These are phyloP conservation scores for Ogataea populi-albae DNA, from an alignment of 805 yeast species.

Conservation along the genomic window DNA sequence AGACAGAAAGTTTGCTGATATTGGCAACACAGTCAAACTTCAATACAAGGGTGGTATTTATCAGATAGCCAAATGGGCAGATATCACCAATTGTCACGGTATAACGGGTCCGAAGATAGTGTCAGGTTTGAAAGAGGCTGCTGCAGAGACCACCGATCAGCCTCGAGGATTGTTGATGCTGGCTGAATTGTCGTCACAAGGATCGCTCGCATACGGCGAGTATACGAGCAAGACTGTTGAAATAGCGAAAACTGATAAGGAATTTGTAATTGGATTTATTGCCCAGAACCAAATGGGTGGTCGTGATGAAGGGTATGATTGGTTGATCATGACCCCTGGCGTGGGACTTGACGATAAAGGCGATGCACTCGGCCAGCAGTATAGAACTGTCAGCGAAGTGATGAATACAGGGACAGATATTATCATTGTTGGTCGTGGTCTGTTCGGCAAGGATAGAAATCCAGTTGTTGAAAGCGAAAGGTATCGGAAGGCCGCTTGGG, in stretches of 20 bases:
- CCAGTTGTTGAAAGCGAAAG: conserved; percentile 84
- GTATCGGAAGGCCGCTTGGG: conserved; percentile 94
- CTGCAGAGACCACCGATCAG: conserved; percentile 63
- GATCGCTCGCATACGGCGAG: conserved; percentile 89
- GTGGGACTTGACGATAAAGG: conserved; percentile 97
- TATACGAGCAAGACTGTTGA: conserved; percentile 87
- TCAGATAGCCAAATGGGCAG: conserved; percentile 91
- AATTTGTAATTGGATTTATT: conserved; percentile 93
- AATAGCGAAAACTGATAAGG: conserved; percentile 77
- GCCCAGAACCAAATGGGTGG: conserved; percentile 91
- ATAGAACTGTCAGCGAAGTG: conserved; percentile 87
- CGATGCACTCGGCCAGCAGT: conserved; percentile 94
- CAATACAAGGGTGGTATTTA: conserved; percentile 91
- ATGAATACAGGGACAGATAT: conserved; percentile 85
- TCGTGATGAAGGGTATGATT: conserved; percentile 80
- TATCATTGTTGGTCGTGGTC: conserved; percentile 97
- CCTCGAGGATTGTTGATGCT: conserved; percentile 91
- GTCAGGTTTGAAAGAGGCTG: conserved; percentile 80
- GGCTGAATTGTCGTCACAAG: conserved; percentile 93
- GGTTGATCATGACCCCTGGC: conserved; percentile 98
- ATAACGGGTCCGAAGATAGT: conserved; percentile 95
- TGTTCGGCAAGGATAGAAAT: conserved; percentile 92
- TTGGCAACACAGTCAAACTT: conserved; percentile 93
- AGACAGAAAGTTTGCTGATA: conserved; percentile 97
- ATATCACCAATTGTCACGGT: conserved; percentile 96